A percentile compares a stretch with the other conserved stretches of the same genome.
These are phyloP conservation scores for Nothomitra cinnamomea DNA, from an alignment of 2,329 filamentous ascomycete species.

Conservation along the genomic window DNA sequence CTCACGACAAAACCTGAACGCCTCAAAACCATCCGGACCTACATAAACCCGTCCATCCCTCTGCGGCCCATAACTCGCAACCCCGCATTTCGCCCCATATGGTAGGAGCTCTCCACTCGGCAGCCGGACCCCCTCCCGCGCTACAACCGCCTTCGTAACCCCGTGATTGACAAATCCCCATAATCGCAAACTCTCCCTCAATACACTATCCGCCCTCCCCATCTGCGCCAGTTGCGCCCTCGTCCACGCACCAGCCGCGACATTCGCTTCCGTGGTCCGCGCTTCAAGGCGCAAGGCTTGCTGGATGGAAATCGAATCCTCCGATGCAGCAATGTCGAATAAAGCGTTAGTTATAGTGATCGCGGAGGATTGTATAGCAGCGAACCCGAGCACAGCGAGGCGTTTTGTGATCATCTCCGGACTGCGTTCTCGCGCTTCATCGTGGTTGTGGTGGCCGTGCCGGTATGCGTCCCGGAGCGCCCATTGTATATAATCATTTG, in stretches of 20 bases:
- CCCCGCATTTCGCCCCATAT: conserved; percentile 20
- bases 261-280: background rate
- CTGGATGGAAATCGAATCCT: too few species aligned
- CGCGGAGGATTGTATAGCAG: conserved; percentile 23
- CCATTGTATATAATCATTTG: conserved; percentile 26
- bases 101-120: conserved; percentile 21
- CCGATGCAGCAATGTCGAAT: background rate
- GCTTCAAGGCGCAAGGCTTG: too few species aligned
- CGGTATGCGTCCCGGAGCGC: conserved; percentile 21
- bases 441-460: conserved; percentile 16
- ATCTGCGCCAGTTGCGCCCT: background rate
- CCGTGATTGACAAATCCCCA: conserved; percentile 7
- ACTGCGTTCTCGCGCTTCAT: too few species aligned
- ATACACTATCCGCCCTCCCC: background rate
- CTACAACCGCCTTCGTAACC: conserved; percentile 21
- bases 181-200: conserved; percentile 1
- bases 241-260: background rate
- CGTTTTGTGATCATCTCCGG: conserved; percentile 19
- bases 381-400: conserved; percentile 21
- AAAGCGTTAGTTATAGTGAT: conserved; percentile 18
- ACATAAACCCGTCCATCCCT: conserved; percentile 16
- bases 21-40: conserved; percentile 14
- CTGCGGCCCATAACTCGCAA: conserved; percentile 20
- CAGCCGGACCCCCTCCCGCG: conserved; percentile 18
- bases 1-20: conserved; percentile 5